A percentile compares a stretch with the other conserved stretches of the same genome.
phyloP scores from a whole-genome alignment of 768 basidiomycete genomes.

The Trametopsis cervina region DNA sequence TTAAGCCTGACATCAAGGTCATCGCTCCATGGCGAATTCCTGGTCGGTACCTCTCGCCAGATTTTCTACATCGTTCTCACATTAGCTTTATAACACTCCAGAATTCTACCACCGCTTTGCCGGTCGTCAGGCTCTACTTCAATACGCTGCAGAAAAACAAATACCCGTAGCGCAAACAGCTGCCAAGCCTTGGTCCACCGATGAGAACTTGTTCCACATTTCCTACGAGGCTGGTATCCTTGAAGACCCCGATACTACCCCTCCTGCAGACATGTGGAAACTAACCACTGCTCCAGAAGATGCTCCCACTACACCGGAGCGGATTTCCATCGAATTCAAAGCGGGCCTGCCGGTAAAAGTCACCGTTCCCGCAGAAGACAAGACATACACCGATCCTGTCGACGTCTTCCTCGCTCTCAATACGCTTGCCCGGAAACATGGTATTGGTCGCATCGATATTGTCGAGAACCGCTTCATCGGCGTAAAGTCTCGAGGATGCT shows the following conservation, averaged over 20 bases:
- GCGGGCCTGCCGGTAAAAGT: slow-evolving; percentile 85
- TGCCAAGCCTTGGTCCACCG: slow-evolving; percentile 98
- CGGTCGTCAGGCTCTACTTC: slow-evolving; percentile 88
- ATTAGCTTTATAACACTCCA: slow-evolving; percentile 20
- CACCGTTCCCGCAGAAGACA: slow-evolving; percentile 42
- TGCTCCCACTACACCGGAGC: slow-evolving; percentile 75
- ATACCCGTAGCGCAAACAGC: slow-evolving; percentile 95
- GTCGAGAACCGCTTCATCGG: slow-evolving; percentile 99
- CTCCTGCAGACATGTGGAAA: slow-evolving; percentile 99
- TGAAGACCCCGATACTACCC: slow-evolving; percentile 92
- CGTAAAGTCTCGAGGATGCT: slow-evolving; percentile 99
- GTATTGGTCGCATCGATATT: slow-evolving; percentile 95
- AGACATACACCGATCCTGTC: slow-evolving; percentile 83
- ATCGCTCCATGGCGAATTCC: slow-evolving; percentile 98
- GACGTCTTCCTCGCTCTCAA: slow-evolving; percentile 93
- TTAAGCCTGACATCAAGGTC: slow-evolving; percentile 98
- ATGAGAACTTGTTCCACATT: slow-evolving; percentile 99
- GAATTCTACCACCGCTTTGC: slow-evolving; percentile 98
- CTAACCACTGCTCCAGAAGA: slow-evolving; percentile 78
- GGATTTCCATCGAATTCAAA: slow-evolving; percentile 79
- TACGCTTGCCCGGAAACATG: slow-evolving; percentile 88
- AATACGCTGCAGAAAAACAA: slow-evolving; percentile 78
- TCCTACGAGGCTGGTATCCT: slow-evolving; percentile 99
- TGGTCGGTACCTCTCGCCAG: slow-evolving; percentile 41
- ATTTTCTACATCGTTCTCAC: neutral